Percentiles rank a stretch among this genome's conserved stretches.
Conservation (phyloP, 441 rosid species). For the Dalechampia spathulata region DNA sequence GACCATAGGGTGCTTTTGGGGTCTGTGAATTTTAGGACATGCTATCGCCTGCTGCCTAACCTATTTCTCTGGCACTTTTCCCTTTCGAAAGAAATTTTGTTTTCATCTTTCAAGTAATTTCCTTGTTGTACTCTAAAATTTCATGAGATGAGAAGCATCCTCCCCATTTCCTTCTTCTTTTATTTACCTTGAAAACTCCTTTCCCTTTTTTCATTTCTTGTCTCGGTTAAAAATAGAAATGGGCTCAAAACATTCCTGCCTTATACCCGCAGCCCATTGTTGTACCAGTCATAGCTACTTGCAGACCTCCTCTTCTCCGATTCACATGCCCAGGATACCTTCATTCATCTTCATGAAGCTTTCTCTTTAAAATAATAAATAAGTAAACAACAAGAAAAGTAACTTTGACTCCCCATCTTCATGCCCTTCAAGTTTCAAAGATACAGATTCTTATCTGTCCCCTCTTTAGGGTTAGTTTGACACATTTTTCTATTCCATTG, state of each 20-base stretch:
- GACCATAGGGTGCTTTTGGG: slow-evolving; percentile 37
- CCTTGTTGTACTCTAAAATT: background rate
- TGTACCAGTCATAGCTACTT: background rate
- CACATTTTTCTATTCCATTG: slow-evolving; percentile 35
- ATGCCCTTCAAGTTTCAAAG: background rate
- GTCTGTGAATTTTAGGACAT: slow-evolving; percentile 36
- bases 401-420: background rate
- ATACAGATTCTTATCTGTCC: slow-evolving; percentile 19
- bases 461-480: slow-evolving; percentile 21
- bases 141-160: background rate
- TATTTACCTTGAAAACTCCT: slow-evolving; percentile 2
- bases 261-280: background rate
- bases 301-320: no score
- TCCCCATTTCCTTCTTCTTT: slow-evolving; percentile 9
- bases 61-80: slow-evolving; percentile 24
- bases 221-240: slow-evolving; percentile 3
- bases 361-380: no score
- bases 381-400: background rate
- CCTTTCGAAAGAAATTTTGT: slow-evolving; percentile 26
- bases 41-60: slow-evolving; percentile 18
- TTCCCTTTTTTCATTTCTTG: slow-evolving; percentile 1
- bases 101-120: background rate
- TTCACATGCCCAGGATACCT: no score
- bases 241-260: slow-evolving; percentile 5
- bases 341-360: no score